A percentile compares a stretch with the other conserved stretches of the same genome.
These are phyloP conservation scores for Pichia exigua DNA, from an alignment of 805 yeast species.

Conservation along the genomic window DNA sequence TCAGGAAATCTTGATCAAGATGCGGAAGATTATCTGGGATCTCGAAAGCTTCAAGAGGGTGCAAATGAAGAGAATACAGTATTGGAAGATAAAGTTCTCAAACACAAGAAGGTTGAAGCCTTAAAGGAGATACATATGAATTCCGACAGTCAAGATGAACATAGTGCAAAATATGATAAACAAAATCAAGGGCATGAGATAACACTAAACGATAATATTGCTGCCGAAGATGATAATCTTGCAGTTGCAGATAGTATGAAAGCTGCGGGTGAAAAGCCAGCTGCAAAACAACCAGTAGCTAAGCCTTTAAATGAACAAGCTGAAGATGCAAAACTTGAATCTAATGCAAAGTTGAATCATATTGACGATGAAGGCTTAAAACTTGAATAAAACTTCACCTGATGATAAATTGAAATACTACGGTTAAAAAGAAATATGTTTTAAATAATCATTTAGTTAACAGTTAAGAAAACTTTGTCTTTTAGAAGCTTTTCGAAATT, in stretches of 20 bases:
- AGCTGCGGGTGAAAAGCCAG: background rate
- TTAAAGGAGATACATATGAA: background rate
- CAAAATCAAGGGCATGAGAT: background rate
- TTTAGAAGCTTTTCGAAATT: no score
- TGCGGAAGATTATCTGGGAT: background rate
- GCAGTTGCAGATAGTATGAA: conserved; percentile 6
- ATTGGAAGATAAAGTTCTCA: background rate
- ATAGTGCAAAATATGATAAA: background rate
- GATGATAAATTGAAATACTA: no score
- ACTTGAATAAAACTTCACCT: no score
- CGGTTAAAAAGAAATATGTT: no score
- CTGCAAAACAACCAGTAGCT: conserved; percentile 18
- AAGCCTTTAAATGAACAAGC: conserved; percentile 24
- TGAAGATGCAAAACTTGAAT: conserved; percentile 12
- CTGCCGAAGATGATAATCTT: background rate
- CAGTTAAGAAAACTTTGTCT: no score
- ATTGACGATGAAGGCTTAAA: background rate
- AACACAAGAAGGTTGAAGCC: background rate
- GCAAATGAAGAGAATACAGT: background rate
- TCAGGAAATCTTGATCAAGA: background rate
- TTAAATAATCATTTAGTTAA: no score
- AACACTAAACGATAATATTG: background rate
- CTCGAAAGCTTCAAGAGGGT: background rate
- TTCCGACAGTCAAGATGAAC: background rate
- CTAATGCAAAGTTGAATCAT: background rate